A percentile compares a stretch with the other conserved stretches of the same genome.
Conservation (phyloP, 139 green algal genomes). For the Volvox reticuliferus region DNA sequence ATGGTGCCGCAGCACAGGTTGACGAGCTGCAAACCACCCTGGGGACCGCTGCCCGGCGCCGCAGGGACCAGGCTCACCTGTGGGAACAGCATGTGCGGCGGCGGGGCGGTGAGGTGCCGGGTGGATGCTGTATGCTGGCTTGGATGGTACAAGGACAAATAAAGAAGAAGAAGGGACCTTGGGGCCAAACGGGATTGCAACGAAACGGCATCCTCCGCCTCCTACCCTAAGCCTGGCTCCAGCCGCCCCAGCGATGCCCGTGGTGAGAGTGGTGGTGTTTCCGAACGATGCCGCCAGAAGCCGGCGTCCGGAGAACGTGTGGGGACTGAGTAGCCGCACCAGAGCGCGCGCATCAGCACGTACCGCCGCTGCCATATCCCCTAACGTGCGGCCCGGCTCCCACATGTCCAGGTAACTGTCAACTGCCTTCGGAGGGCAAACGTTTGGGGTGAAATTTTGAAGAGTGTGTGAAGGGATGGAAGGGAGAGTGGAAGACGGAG, state of each 20-base stretch:
- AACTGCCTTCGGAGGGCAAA: neutral
- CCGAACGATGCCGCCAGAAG: neutral
- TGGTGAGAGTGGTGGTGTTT: neutral
- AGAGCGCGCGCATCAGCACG: neutral
- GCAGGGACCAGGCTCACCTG: neutral
- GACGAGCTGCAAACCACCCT: neutral
- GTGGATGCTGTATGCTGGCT: too few species aligned
- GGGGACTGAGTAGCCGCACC: conserved; percentile 6
- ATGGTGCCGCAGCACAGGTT: neutral
- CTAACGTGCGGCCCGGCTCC: neutral
- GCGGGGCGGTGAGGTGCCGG: neutral
- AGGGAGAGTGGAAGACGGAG: neutral
- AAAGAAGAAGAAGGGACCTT: neutral
- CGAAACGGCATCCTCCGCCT: neutral
- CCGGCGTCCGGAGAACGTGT: neutral
- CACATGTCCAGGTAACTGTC: neutral
- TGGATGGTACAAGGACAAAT: neutral
- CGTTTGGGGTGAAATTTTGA: too few species aligned
- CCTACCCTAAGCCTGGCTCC: neutral
- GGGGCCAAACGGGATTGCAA: neutral
- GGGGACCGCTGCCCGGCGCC: neutral
- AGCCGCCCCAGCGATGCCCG: neutral
- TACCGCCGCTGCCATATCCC: neutral
- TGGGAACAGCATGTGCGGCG: neutral
- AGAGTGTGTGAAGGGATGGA: neutral